Conservation (phyloP, 345 rosid genomes). For the Physaria fendleri region DNA sequence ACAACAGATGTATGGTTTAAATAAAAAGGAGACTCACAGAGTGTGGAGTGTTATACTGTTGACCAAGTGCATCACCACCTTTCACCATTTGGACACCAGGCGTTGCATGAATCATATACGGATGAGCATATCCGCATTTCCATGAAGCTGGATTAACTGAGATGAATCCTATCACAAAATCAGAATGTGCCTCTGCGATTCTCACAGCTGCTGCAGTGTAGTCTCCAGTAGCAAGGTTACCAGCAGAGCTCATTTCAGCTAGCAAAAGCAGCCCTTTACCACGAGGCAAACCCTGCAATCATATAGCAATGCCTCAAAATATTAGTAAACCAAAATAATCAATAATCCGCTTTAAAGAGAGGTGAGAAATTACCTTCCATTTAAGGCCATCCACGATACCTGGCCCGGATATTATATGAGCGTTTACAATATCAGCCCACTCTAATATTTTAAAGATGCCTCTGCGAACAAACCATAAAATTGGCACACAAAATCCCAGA, state of each 20-base stretch:
- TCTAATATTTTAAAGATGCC: slow-evolving; percentile 78
- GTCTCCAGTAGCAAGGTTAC: slow-evolving; percentile 90
- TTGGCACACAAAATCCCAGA: not conserved
- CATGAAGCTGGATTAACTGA: slow-evolving; percentile 95
- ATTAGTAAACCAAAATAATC: not conserved
- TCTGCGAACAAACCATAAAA: slow-evolving; percentile 32
- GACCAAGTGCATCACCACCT: slow-evolving; percentile 91
- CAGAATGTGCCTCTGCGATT: slow-evolving; percentile 90
- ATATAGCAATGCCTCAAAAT: not conserved
- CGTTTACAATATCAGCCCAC: slow-evolving; percentile 95
- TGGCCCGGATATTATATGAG: slow-evolving; percentile 89
- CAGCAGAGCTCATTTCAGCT: slow-evolving; percentile 99
- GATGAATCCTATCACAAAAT: slow-evolving; percentile 94
- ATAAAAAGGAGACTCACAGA: slow-evolving; percentile 57
- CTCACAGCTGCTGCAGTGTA: slow-evolving; percentile 91
- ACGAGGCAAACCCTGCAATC: slow-evolving; percentile 74
- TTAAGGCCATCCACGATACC: slow-evolving; percentile 94
- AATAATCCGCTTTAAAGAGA: not conserved
- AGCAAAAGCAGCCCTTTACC: slow-evolving; percentile 85
- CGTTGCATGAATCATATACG: slow-evolving; percentile 88
- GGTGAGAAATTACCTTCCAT: slow-evolving; percentile 52
- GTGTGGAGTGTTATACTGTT: slow-evolving; percentile 89
- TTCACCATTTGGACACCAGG: slow-evolving; percentile 96
- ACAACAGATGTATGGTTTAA: not conserved
- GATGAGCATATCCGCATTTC: slow-evolving; percentile 76